Evolutionary conservation across 2,329 filamentous ascomycete genomes (phyloP).

Genomic region (Arachnomyces sp.): DNA sequence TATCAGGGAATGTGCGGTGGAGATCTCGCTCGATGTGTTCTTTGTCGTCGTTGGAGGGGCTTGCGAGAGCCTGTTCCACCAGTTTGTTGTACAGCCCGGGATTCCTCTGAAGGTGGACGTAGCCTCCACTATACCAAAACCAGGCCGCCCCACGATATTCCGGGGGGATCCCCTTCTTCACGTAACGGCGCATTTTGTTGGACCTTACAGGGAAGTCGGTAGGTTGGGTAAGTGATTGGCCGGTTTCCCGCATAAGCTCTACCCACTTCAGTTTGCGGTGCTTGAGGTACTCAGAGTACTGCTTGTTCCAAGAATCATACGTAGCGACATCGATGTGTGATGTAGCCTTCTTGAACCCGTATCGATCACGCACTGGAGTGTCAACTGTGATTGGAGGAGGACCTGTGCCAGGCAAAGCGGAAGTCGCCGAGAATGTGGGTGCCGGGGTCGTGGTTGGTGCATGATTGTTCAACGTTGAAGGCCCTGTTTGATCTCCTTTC

Average conservation of each 20-base stretch:
- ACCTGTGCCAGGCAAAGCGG: slow-evolving; percentile 27
- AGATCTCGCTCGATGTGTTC: slow-evolving; percentile 92
- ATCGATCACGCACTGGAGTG: slow-evolving; percentile 58
- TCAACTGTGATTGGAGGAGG: slow-evolving; percentile 28
- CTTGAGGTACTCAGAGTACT: slow-evolving; percentile 66
- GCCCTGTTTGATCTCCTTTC: slow-evolving; percentile 10
- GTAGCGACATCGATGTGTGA: slow-evolving; percentile 67
- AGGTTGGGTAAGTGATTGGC: slow-evolving; percentile 62
- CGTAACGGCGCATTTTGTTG: slow-evolving; percentile 78
- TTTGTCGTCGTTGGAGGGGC: slow-evolving; percentile 61
- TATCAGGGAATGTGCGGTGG: slow-evolving; percentile 90
- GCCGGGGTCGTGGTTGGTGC: slow-evolving; percentile 17
- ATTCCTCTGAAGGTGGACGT: slow-evolving; percentile 66
- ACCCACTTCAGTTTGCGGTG: slow-evolving; percentile 76
- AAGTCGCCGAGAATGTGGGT: slow-evolving; percentile 4
- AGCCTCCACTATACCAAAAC: slow-evolving; percentile 93
- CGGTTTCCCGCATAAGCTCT: slow-evolving; percentile 65
- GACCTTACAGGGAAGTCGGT: slow-evolving; percentile 71
- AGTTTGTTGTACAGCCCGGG: slow-evolving; percentile 68
- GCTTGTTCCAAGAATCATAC: slow-evolving; percentile 72
- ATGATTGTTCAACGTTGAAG: slow-evolving; percentile 8
- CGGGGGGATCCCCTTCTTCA: slow-evolving; percentile 86
- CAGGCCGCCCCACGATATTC: slow-evolving; percentile 93
- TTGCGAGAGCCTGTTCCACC: slow-evolving; percentile 56
- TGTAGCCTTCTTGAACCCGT: slow-evolving; percentile 84